Conservation (phyloP, 139 green algal genomes). For the Yamagishiella unicocca region DNA sequence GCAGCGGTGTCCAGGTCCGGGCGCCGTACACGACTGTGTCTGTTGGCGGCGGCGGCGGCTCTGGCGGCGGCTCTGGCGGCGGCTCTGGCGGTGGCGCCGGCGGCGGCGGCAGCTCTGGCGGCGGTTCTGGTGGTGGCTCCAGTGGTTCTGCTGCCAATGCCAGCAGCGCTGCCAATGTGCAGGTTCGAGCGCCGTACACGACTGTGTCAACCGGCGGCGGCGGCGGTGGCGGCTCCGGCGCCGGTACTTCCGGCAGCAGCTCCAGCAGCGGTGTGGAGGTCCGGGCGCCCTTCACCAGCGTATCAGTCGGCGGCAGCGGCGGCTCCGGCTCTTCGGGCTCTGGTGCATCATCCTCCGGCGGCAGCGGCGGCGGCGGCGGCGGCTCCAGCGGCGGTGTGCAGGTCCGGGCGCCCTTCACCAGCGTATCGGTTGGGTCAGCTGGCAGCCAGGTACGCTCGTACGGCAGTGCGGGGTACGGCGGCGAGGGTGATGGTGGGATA, state of each 20-base stretch:
- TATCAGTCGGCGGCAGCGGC: neutral
- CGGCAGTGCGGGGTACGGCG: too few relatives aligned
- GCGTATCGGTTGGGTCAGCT: neutral
- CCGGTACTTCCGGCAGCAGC: neutral
- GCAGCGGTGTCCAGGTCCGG: neutral
- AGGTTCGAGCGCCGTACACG: neutral
- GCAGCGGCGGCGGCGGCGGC: too few relatives aligned
- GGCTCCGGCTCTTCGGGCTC: too few relatives aligned
- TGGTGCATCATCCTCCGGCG: too few relatives aligned
- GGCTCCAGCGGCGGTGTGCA: neutral
- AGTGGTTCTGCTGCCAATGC: neutral
- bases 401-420: neutral
- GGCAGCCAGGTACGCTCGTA: too few relatives aligned
- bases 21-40: conserved; percentile 11
- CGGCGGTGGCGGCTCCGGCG: too few relatives aligned
- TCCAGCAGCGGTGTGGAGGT: neutral
- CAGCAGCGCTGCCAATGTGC: neutral
- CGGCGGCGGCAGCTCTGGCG: neutral
- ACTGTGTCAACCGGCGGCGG: neutral
- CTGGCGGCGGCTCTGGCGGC: too few relatives aligned
- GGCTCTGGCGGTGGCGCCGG: neutral
- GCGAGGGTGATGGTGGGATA: too few relatives aligned
- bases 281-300: neutral
- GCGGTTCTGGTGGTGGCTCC: neutral
- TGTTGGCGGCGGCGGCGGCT: too few relatives aligned